These are phyloP conservation scores for Penicillium antarcticum DNA, from an alignment of 495 filamentous ascomycete genomes.

Conservation along the genomic window DNA sequence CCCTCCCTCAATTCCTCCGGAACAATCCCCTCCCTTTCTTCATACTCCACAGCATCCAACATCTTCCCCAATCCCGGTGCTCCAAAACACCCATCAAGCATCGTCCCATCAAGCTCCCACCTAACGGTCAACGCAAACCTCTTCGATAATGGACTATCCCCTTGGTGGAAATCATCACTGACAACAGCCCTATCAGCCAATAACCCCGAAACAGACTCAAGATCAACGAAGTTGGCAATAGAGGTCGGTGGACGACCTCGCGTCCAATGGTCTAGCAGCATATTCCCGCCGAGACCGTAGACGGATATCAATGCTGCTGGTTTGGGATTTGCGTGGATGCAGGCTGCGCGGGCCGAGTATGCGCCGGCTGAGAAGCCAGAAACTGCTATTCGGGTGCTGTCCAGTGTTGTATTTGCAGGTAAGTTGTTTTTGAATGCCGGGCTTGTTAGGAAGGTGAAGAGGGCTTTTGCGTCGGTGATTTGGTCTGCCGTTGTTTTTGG, in stretches of 20 bases:
- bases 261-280: constrained; percentile 28
- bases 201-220: constrained; percentile 6
- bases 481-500: constrained; percentile 24
- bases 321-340: constrained; percentile 30
- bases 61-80: constrained; percentile 9
- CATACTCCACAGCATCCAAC: constrained; percentile 9
- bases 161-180: constrained; percentile 12
- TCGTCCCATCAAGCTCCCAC: constrained; percentile 15
- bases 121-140: constrained; percentile 14
- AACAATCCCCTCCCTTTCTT: constrained; percentile 9
- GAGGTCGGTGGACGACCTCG: constrained; percentile 9
- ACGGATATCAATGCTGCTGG: constrained; percentile 28
- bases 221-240: constrained; percentile 13
- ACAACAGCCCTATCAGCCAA: constrained; percentile 11
- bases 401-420: constrained; percentile 13
- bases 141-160: background rate
- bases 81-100: constrained; percentile 17
- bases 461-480: constrained; percentile 22
- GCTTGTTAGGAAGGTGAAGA: constrained; percentile 20
- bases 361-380: constrained; percentile 37
- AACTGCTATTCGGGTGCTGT: constrained; percentile 27
- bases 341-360: constrained; percentile 34
- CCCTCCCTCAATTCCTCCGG: constrained; percentile 16
- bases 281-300: constrained; percentile 30
- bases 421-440: constrained; percentile 9